A percentile compares a stretch with the other conserved stretches of the same genome.
These are phyloP conservation scores for Diaporthe citri DNA, from an alignment of 2,329 filamentous ascomycete species.

Conservation along the genomic window DNA sequence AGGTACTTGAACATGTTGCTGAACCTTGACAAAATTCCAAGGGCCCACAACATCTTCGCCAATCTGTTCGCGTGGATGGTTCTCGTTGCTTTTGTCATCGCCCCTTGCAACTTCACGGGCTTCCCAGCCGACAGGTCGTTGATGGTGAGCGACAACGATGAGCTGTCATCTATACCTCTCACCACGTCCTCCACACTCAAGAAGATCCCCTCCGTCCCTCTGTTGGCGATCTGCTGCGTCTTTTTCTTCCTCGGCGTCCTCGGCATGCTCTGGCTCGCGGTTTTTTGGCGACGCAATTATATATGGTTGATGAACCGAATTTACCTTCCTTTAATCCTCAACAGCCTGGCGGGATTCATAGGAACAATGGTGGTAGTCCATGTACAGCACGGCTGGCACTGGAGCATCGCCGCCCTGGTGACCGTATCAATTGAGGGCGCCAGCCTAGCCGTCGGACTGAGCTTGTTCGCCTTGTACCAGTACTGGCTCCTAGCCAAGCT, in stretches of 20 bases:
- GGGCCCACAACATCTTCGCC: constrained; percentile 61
- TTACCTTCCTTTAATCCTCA: constrained; percentile 60
- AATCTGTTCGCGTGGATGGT: constrained; percentile 62
- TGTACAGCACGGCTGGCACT: constrained; percentile 58
- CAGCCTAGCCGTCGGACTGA: constrained; percentile 45
- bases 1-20: constrained; percentile 62
- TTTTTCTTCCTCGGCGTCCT: constrained; percentile 56
- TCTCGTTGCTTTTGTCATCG: constrained; percentile 64
- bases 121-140: constrained; percentile 32
- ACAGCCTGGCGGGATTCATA: constrained; percentile 63
- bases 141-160: constrained; percentile 16
- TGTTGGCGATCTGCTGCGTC: constrained; percentile 58
- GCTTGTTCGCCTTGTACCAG: constrained; percentile 50
- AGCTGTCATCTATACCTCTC: constrained; percentile 6
- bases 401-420: constrained; percentile 57
- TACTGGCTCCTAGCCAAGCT: constrained; percentile 49
- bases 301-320: constrained; percentile 67
- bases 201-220: constrained; percentile 43
- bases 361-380: constrained; percentile 64
- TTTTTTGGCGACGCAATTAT: constrained; percentile 61
- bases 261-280: constrained; percentile 59
- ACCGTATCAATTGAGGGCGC: constrained; percentile 54
- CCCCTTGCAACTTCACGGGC: constrained; percentile 64
- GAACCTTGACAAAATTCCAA: constrained; percentile 59
- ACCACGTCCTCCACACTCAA: constrained; percentile 25